A percentile compares a stretch with the other conserved stretches of the same genome.
Evolutionary conservation across 495 filamentous ascomycete genomes (phyloP).

Genomic region (Xylaria sp.): DNA sequence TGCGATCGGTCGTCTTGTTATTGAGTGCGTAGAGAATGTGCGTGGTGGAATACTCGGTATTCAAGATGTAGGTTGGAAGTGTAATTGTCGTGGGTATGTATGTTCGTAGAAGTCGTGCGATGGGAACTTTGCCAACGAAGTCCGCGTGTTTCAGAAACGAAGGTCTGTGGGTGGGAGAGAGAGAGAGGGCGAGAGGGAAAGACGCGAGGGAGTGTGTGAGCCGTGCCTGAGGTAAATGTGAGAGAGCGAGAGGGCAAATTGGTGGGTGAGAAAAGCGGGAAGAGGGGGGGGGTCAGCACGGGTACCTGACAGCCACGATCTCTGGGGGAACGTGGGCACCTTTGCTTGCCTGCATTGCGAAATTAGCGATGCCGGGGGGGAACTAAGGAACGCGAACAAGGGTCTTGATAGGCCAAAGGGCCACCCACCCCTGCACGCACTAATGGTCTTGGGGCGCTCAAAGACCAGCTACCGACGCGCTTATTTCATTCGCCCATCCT

Average conservation of each 20-base stretch:
- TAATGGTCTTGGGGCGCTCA: background rate
- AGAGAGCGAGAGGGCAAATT: background rate
- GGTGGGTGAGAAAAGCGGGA: constrained; percentile 1
- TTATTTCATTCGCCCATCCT: constrained; percentile 14
- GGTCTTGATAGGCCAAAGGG: constrained; percentile 15
- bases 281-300: constrained; percentile 14
- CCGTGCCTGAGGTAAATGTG: constrained; percentile 18
- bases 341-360: constrained; percentile 25
- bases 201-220: constrained; percentile 12
- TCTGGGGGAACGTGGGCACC: constrained; percentile 24
- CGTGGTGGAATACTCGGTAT: constrained; percentile 26
- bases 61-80: background rate
- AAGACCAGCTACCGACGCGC: background rate
- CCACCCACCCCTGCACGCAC: background rate
- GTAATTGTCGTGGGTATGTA: constrained; percentile 19
- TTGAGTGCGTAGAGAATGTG: constrained; percentile 13
- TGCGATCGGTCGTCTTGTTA: constrained; percentile 13
- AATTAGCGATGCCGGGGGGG: constrained; percentile 23
- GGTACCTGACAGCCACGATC: constrained; percentile 31
- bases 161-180: constrained; percentile 17
- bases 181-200: constrained; percentile 9
- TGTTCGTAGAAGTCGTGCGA: constrained; percentile 26
- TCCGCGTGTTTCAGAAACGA: constrained; percentile 29
- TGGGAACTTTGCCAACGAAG: constrained; percentile 32
- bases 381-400: constrained; percentile 17